phyloP scores from a whole-genome alignment of 2,329 filamentous ascomycete species.

The Orbilia blumenaviensis region DNA sequence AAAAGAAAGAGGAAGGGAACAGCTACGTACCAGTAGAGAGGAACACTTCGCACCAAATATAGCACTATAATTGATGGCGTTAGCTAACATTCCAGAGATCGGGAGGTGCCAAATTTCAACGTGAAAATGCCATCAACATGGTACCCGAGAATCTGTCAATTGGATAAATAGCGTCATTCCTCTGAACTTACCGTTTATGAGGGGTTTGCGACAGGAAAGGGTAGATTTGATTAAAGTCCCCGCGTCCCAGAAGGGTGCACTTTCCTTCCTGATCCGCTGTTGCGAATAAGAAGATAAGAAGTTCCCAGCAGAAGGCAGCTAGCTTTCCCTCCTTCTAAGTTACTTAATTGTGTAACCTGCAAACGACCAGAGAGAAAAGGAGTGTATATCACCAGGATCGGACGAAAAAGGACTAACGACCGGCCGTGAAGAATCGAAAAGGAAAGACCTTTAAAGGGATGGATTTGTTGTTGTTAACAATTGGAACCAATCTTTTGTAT shows the following conservation, averaged over 20 bases:
- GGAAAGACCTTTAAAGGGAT: neutral
- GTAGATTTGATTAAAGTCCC: slow-evolving; percentile 30
- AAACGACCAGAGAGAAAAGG: slow-evolving; percentile 20
- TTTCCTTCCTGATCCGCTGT: slow-evolving; percentile 18
- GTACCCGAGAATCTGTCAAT: neutral
- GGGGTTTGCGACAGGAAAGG: slow-evolving; percentile 11
- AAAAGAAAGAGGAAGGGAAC: no score
- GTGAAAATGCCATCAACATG: slow-evolving; percentile 24
- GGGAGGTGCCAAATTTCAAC: slow-evolving; percentile 25
- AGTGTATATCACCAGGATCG: slow-evolving; percentile 41
- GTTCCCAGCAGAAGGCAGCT: neutral
- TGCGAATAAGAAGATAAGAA: slow-evolving; percentile 25
- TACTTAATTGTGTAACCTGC: no score
- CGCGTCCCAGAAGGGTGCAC: slow-evolving; percentile 17
- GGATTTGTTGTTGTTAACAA: no score
- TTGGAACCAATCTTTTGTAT: no score
- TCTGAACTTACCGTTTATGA: slow-evolving; percentile 14
- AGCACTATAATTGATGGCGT: slow-evolving; percentile 27
- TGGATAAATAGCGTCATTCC: slow-evolving; percentile 22
- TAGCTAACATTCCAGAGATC: slow-evolving; percentile 37
- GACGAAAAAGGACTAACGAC: neutral
- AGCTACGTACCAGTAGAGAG: slow-evolving; percentile 27
- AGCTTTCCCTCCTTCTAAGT: slow-evolving; percentile 21
- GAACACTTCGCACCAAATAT: slow-evolving; percentile 38
- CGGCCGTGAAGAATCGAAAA: slow-evolving; percentile 11